phyloP scores from a whole-genome alignment of 345 rosid genomes.

The Erodium maritimum region DNA sequence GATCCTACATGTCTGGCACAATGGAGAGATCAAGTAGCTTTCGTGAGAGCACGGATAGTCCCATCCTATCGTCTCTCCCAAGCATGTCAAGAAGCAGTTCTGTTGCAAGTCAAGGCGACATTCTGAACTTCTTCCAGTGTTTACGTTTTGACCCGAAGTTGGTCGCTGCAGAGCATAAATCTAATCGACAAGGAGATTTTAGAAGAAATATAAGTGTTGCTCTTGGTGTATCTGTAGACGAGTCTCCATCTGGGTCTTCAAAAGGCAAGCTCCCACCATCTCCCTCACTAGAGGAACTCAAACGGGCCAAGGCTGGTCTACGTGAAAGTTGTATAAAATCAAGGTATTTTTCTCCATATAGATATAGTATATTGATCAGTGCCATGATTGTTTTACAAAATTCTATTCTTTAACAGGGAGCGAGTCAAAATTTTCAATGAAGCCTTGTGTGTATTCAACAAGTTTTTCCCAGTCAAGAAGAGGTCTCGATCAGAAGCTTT shows the following conservation, averaged over 20 bases:
- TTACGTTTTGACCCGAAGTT: constrained; percentile 64
- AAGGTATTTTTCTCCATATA: constrained; percentile 50
- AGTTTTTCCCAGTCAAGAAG: constrained; percentile 70
- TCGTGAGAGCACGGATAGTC: constrained; percentile 67
- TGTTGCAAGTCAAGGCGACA: constrained; percentile 48
- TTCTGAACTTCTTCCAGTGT: constrained; percentile 59
- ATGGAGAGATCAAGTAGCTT: constrained; percentile 86
- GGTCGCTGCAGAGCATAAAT: constrained; percentile 65
- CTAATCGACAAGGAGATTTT: constrained; percentile 63
- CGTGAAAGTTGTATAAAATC: constrained; percentile 61
- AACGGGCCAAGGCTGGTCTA: constrained; percentile 50
- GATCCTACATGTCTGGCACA: constrained; percentile 63
- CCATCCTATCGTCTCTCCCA: constrained; percentile 55
- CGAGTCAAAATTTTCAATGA: constrained; percentile 62
- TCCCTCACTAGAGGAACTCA: constrained; percentile 67
- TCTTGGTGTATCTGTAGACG: constrained; percentile 66
- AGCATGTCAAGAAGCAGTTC: constrained; percentile 59
- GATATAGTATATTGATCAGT: constrained; percentile 7
- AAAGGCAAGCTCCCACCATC: constrained; percentile 49
- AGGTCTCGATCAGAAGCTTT: constrained; percentile 72
- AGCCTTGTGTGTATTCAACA: constrained; percentile 71
- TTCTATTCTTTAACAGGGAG: constrained; percentile 47
- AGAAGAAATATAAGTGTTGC: constrained; percentile 57
- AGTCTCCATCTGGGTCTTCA: constrained; percentile 40
- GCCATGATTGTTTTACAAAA: constrained; percentile 19